phyloP scores from a whole-genome alignment of 208 protist species.

The Trypanosoma brucei region DNA sequence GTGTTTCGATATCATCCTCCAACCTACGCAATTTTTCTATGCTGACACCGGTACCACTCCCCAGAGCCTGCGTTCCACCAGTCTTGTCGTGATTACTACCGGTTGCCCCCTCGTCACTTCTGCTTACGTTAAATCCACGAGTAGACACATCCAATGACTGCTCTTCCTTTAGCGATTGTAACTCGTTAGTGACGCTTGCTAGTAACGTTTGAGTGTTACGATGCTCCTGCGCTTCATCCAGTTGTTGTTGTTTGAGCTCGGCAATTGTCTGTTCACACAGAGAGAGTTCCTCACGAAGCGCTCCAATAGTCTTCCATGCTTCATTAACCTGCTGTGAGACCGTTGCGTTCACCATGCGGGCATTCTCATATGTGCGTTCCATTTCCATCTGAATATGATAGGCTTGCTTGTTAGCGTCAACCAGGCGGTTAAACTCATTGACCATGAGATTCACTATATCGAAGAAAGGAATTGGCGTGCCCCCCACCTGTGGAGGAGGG shows the following conservation, averaged over 20 bases:
- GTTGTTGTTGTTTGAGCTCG: conserved; percentile 32
- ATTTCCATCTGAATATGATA: conserved; percentile 53
- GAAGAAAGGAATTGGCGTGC: conserved; percentile 14
- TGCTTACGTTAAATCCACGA: neutral
- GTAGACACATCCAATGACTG: conserved; percentile 14
- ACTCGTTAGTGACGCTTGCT: conserved; percentile 22
- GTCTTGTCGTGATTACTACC: neutral
- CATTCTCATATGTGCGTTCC: conserved; percentile 81
- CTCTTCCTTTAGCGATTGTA: conserved; percentile 50
- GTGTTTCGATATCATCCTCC: conserved; percentile 35
- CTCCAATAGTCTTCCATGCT: conserved; percentile 47
- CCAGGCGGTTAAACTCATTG: conserved; percentile 33
- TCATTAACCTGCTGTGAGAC: conserved; percentile 62
- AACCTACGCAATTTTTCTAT: conserved; percentile 15
- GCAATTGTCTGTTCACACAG: conserved; percentile 29
- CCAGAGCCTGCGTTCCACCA: neutral
- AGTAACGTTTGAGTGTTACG: conserved; percentile 28
- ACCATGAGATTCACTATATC: conserved; percentile 37
- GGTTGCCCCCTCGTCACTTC: neutral
- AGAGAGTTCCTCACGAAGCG: conserved; percentile 54
- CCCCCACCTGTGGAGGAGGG: neutral
- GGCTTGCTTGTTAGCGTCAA: conserved; percentile 12
- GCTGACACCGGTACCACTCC: neutral
- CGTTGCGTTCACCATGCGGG: conserved; percentile 56
- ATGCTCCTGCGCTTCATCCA: conserved; percentile 26